These are phyloP conservation scores for Fusarium coicis DNA, from an alignment of 2,329 filamentous ascomycete genomes.

Conservation along the genomic window DNA sequence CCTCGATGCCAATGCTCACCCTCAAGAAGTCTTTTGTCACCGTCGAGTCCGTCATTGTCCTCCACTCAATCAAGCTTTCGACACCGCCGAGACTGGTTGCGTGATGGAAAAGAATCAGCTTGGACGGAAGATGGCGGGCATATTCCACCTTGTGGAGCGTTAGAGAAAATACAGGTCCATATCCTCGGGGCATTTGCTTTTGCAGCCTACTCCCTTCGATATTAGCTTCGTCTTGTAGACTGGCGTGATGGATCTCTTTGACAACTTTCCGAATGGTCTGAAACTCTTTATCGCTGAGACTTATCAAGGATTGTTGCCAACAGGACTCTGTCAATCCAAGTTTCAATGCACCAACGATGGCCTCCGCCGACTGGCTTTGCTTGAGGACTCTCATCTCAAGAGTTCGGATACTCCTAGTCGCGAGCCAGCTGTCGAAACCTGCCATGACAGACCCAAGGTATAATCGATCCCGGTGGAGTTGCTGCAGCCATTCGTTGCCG, in stretches of 20 bases:
- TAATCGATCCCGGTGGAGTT: constrained; percentile 75
- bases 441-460: constrained; percentile 87
- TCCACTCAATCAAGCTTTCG: constrained; percentile 96
- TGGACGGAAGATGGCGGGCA: constrained; percentile 78
- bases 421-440: constrained; percentile 90
- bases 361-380: constrained; percentile 76
- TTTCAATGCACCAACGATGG: constrained; percentile 63
- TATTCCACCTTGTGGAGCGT: constrained; percentile 67
- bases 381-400: constrained; percentile 82
- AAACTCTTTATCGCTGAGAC: constrained; percentile 51
- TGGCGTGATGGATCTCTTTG: constrained; percentile 79
- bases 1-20: constrained; percentile 88
- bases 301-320: rapidly evolving
- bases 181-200: constrained; percentile 91
- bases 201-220: constrained; percentile 75
- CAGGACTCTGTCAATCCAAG: constrained; percentile 68
- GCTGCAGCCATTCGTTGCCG: constrained; percentile 66
- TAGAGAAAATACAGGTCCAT: constrained; percentile 87
- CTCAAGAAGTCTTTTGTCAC: constrained; percentile 80
- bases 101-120: constrained; percentile 87
- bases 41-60: constrained; percentile 81
- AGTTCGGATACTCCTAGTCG: constrained; percentile 85
- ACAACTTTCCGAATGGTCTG: constrained; percentile 59
- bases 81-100: constrained; percentile 94
- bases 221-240: constrained; percentile 72